phyloP scores from a whole-genome alignment of 163 green algal species.

The Scenedesmus sp. region DNA sequence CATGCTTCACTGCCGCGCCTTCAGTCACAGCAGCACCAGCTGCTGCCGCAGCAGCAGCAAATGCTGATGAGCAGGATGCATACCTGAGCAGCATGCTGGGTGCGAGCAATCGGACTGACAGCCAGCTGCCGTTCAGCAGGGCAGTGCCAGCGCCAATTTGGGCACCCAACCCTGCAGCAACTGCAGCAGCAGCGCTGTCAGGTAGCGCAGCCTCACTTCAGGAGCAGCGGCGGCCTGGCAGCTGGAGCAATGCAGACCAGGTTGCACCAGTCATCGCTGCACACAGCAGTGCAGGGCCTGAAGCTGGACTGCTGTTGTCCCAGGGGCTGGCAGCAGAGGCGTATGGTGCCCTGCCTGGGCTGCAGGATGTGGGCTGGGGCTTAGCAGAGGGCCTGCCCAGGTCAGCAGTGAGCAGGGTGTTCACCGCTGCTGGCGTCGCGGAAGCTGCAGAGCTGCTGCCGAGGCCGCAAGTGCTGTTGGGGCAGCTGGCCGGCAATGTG shows the following conservation, averaged over 20 bases:
- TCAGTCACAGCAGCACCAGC: neutral
- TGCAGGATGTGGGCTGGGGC: constrained; percentile 12
- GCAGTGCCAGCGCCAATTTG: neutral
- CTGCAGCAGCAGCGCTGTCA: neutral
- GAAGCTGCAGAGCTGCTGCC: constrained; percentile 17
- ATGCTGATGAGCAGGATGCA: neutral
- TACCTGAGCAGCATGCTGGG: neutral
- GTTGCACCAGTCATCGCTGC: neutral
- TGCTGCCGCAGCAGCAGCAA: neutral
- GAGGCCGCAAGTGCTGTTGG: neutral
- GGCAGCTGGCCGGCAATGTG: constrained; percentile 17
- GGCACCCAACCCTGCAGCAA: neutral
- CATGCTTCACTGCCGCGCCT: neutral
- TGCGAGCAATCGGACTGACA: neutral
- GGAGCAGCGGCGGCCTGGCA: neutral
- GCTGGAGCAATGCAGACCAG: constrained; percentile 21
- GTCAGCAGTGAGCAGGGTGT: constrained; percentile 27
- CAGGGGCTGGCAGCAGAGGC: neutral
- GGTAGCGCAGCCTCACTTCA: neutral
- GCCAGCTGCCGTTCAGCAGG: neutral
- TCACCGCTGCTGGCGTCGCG: constrained; percentile 4
- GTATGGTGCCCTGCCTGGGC: neutral
- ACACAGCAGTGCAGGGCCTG: neutral
- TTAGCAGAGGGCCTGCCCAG: constrained; percentile 2
- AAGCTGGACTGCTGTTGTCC: neutral